Percentiles rank a stretch among this genome's conserved stretches.
Conservation (phyloP, 371 early-diverging fungal species). For the Chytridiales sp. region DNA sequence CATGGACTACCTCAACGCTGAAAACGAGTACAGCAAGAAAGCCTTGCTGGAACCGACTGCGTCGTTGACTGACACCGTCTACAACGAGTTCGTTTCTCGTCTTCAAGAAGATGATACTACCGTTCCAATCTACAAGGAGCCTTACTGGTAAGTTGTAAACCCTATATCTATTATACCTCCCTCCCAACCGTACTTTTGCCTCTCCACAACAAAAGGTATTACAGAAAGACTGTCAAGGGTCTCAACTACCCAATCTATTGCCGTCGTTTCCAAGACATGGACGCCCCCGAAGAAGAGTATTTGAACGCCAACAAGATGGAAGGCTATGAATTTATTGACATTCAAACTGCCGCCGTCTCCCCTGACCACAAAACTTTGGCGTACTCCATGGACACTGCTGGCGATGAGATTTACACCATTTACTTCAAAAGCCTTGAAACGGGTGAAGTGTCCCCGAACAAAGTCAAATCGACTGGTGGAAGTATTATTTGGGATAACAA, state of each 20-base stretch:
- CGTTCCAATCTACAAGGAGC: slow-evolving; percentile 37
- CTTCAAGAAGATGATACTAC: slow-evolving; percentile 44
- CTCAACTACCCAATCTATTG: slow-evolving; percentile 46
- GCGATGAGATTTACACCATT: slow-evolving; percentile 49
- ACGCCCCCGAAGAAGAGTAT: slow-evolving; percentile 32
- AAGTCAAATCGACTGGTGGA: slow-evolving; percentile 38
- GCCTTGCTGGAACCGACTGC: slow-evolving; percentile 27
- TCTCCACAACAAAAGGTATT: slow-evolving; percentile 25
- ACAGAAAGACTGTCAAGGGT: slow-evolving; percentile 46
- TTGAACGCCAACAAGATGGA: slow-evolving; percentile 16
- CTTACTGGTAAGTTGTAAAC: slow-evolving; percentile 24
- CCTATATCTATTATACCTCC: too few species aligned
- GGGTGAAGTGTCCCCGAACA: slow-evolving; percentile 38
- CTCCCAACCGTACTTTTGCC: too few species aligned
- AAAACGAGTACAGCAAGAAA: slow-evolving; percentile 36
- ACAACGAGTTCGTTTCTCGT: slow-evolving; percentile 43
- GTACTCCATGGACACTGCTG: slow-evolving; percentile 45
- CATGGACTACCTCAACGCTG: slow-evolving; percentile 39
- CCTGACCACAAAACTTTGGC: slow-evolving; percentile 33
- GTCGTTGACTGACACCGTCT: slow-evolving; percentile 32
- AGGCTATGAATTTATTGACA: slow-evolving; percentile 31
- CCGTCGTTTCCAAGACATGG: slow-evolving; percentile 30
- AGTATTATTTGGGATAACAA: slow-evolving; percentile 52
- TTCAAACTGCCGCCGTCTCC: slow-evolving; percentile 27
- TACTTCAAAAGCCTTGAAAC: slow-evolving; percentile 53